Base-by-base conservation (phyloP, 495 filamentous ascomycete genomes). In the Neurospora sp. region DNA sequence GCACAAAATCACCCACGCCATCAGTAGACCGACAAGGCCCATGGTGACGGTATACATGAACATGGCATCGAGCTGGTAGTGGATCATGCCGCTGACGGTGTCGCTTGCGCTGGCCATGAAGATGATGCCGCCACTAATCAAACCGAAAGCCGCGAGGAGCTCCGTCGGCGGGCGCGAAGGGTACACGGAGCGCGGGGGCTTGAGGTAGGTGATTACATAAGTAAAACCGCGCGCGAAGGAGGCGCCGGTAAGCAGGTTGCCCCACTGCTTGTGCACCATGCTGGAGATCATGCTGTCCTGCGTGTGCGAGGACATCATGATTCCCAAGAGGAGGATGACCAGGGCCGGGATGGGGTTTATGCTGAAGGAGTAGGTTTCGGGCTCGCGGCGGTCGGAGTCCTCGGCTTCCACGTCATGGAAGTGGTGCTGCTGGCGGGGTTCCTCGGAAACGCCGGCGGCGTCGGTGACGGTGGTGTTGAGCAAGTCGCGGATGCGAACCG, bases 261-360 rank as follows among this genome's bases (percentile, higher is more conserved):
- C 96, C 96, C 95, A 98, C 79, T 97, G 92, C 81, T 91, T 91
- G 83, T 99, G 96, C 65, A 99, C 87, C 93, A 94, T 97, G 73
- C 91, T 93, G 18, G 93, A 95, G 22, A 94, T 84, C 90, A 92
- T 92, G 70, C 89, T 93, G 10, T 83, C 77, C 79, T 99, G 96
- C 73, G 94, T 93, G 80, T 99, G 96, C 18, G 91, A 91, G 75
- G 91, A 90, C 94, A 99, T 99, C 93, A 97, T 94, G 78, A 94
- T 86, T 41, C 96, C 96, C 1, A 97, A 83, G 3, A 97, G 85
- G 47, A 97, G 82, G 72, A 98, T 93, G 41, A 97, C 87, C 12
- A 98, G 85, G 7, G 89, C 93, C 0, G 96, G 96, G 75, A 99
- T 87, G 1, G 95, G 96, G 81, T 98, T 99, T 78, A 95, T 87